Base-by-base conservation (phyloP, 1,139 yeast genomes). In the Pichia sp. region DNA sequence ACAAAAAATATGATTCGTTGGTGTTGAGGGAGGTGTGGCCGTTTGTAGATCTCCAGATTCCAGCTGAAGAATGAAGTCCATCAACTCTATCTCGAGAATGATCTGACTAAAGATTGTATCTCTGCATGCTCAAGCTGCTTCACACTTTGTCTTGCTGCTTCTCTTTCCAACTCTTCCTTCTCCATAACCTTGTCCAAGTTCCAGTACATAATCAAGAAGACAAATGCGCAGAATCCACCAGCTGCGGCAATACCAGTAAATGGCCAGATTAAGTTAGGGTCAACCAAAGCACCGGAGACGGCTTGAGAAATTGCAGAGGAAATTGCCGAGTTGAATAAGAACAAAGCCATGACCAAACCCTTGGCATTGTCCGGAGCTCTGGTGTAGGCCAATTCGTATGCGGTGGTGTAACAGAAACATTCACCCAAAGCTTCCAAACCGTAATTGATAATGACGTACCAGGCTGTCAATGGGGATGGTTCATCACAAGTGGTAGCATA, bases 321-420 rank as follows among this genome's bases (percentile, higher is more conserved):
- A 34, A 77, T 51, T 9, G 84, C 79, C 37, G 66, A 66, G 41
- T 69, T 74, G 51, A 77, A 68, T 46, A 78, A 64, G 66, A 76
- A 76, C 40, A 78, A 55, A n/a, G 86, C 74, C 80, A 74, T 74
- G 35, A 77, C 81, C 44, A 78, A 66, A 42, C 83, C 78, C 56
- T 77, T 77, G 74, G 78, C 74, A 40, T 69, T 66, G 17, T 72
- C 74, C 38, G 86, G 85, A 26, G 85, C 74, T 55, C 82, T 68
- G 2, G 82, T 70, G 53, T 76, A 78, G 13, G 86, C 85, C 51
- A 77, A 65, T 56, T 77, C 85, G 50, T 77, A 74, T 39, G 77
- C 82, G 27, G 83, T 74, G 32, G 77, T 72, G 47, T 63, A 74
- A 32, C 83, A 79, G 52, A 77, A 76, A 63, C 82, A 76, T 59